Percentiles rank a stretch among this genome's conserved stretches.
Conservation (phyloP, 805 yeast species). For the Clavispora fructus region DNA sequence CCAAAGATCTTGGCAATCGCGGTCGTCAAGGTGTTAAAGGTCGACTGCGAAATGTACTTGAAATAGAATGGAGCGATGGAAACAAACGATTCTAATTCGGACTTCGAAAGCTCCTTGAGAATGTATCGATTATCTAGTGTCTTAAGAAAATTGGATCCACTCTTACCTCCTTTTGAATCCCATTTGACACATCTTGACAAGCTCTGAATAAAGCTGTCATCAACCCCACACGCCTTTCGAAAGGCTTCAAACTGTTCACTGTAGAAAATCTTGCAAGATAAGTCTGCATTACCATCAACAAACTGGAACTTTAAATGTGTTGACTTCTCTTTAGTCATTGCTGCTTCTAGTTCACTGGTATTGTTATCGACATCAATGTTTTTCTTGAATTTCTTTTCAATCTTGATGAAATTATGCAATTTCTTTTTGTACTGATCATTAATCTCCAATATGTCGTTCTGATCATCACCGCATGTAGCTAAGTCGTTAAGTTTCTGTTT, state of each 20-base stretch:
- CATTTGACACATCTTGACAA: constrained; percentile 89
- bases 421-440: constrained; percentile 30
- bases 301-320: constrained; percentile 91
- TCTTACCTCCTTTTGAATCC: constrained; percentile 95
- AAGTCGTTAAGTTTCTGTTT: constrained; percentile 50
- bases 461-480: constrained; percentile 12
- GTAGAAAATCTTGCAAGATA: constrained; percentile 91
- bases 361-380: constrained; percentile 17
- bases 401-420: constrained; percentile 32
- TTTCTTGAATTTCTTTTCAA: constrained; percentile 38
- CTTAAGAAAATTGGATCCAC: constrained; percentile 90
- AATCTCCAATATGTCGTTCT: constrained; percentile 17
- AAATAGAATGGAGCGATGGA: constrained; percentile 95
- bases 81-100: constrained; percentile 89
- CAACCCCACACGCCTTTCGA: constrained; percentile 74
- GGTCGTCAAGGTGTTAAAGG: constrained; percentile 92
- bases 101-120: constrained; percentile 79
- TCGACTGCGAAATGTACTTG: constrained; percentile 90
- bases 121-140: constrained; percentile 87
- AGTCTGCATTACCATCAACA: constrained; percentile 73
- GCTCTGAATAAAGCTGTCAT: constrained; percentile 76
- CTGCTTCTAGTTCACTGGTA: constrained; percentile 47
- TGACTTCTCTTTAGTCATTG: constrained; percentile 76
- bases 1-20: constrained; percentile 94
- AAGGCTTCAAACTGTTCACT: constrained; percentile 97